phyloP scores from a whole-genome alignment of 73 alveolate genomes.

The Paramecium biaurelia region DNA sequence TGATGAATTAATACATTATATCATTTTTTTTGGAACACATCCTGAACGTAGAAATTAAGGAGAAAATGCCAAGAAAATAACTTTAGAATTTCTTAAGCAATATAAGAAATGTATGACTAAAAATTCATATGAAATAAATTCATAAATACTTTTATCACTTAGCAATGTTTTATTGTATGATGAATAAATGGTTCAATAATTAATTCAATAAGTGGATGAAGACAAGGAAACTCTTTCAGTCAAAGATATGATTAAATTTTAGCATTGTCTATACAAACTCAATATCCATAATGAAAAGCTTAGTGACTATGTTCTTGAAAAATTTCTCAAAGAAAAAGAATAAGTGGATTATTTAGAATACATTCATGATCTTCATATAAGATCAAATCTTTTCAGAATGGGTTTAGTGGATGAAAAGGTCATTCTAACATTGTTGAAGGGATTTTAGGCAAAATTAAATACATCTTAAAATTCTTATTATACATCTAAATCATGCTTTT shows the following conservation, averaged over 20 bases:
- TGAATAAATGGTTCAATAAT: not conserved
- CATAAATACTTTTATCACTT: not conserved
- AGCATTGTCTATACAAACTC: not conserved
- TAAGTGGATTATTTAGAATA: not conserved
- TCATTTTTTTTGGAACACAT: not conserved
- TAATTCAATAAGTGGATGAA: not conserved
- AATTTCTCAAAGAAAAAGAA: not conserved
- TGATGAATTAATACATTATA: not conserved
- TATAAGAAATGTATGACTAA: not conserved
- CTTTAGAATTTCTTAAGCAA: not conserved
- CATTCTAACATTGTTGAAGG: not conserved
- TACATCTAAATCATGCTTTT: not conserved
- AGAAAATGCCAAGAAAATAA: not conserved
- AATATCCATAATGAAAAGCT: not conserved
- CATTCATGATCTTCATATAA: not conserved
- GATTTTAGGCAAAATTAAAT: not conserved
- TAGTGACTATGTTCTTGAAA: not conserved
- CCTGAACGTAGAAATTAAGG: conserved; percentile 33
- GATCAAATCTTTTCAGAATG: not conserved
- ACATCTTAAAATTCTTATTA: not conserved
- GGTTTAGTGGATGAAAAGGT: not conserved
- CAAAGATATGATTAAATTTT: not conserved
- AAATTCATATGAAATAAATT: not conserved
- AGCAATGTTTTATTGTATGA: not conserved
- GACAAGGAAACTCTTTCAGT: not conserved